Evolutionary conservation across 306 rosid species (phyloP).

Genomic region (Fagus sylvatica): DNA sequence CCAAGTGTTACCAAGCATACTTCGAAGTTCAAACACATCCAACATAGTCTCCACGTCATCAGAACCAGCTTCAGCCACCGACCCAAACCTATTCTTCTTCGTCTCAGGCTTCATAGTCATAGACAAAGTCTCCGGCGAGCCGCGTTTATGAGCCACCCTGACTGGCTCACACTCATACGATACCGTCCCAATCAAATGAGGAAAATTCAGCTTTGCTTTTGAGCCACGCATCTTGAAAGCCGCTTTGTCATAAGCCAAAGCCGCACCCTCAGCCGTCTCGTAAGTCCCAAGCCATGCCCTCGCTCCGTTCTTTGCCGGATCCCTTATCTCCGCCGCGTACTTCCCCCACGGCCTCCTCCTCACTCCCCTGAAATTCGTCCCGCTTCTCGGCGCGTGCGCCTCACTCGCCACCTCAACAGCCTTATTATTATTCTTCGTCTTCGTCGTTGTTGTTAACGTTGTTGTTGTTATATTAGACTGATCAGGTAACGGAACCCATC

Average conservation of each 20-base stretch:
- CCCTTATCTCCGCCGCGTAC: slow-evolving; percentile 65
- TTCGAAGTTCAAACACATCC: not conserved
- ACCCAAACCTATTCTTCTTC: not conserved
- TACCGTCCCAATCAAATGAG: slow-evolving; percentile 39
- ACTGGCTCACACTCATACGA: not conserved
- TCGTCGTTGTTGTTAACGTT: not conserved
- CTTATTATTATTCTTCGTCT: not conserved
- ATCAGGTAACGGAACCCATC: not conserved
- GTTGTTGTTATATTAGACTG: too few relatives aligned
- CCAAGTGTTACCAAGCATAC: not conserved
- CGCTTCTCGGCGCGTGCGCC: not conserved
- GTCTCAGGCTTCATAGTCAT: not conserved
- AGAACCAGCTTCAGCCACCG: too few relatives aligned
- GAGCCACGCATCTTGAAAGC: slow-evolving; percentile 61
- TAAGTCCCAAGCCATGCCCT: slow-evolving; percentile 70
- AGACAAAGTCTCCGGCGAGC: not conserved
- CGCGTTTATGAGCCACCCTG: slow-evolving; percentile 3
- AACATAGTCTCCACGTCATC: too few relatives aligned
- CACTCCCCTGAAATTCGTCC: slow-evolving; percentile 43
- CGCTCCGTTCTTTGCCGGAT: slow-evolving; percentile 37
- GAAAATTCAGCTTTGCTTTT: slow-evolving; percentile 57
- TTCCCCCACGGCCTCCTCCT: slow-evolving; percentile 62
- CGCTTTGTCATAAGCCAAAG: slow-evolving; percentile 61
- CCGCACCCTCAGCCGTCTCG: slow-evolving; percentile 48
- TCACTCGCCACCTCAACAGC: not conserved